Conservation (phyloP, 768 basidiomycete genomes). For the Rhizopogon sp. region DNA sequence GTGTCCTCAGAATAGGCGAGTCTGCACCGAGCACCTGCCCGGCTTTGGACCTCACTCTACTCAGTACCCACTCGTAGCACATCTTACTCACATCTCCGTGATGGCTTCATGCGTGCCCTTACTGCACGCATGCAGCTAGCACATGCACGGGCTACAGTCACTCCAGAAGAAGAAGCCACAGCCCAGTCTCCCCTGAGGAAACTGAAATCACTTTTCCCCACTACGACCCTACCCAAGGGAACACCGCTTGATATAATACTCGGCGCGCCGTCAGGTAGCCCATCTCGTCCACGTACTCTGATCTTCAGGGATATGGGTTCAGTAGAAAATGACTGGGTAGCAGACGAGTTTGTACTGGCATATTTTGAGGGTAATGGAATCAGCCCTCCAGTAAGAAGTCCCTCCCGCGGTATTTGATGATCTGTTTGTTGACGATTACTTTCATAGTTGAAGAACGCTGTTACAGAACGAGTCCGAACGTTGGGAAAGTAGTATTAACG, state of each 20-base stretch:
- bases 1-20: slow-evolving; percentile 71
- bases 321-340: slow-evolving; percentile 71
- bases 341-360: slow-evolving; percentile 64
- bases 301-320: slow-evolving; percentile 70
- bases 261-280: slow-evolving; percentile 43
- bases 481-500: slow-evolving; percentile 1
- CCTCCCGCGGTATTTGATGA: neutral
- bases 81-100: slow-evolving; percentile 73
- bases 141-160: slow-evolving; percentile 46
- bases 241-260: slow-evolving; percentile 66
- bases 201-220: slow-evolving; percentile 75
- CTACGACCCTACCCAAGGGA: slow-evolving; percentile 61
- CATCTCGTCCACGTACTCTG: slow-evolving; percentile 46
- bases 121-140: slow-evolving; percentile 52
- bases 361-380: slow-evolving; percentile 71
- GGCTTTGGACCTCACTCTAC: slow-evolving; percentile 1
- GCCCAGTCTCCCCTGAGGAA: slow-evolving; percentile 62
- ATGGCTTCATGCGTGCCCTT: slow-evolving; percentile 77
- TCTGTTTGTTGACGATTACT: neutral
- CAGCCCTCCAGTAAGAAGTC: slow-evolving; percentile 59
- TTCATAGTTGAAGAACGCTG: slow-evolving; percentile 24
- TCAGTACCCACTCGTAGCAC: slow-evolving; percentile 79
- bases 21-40: neutral
- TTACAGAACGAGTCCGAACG: slow-evolving; percentile 17
- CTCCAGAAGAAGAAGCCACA: slow-evolving; percentile 52